Conservation (phyloP, 1,139 yeast species). For the Saccharomyces hybrid region DNA sequence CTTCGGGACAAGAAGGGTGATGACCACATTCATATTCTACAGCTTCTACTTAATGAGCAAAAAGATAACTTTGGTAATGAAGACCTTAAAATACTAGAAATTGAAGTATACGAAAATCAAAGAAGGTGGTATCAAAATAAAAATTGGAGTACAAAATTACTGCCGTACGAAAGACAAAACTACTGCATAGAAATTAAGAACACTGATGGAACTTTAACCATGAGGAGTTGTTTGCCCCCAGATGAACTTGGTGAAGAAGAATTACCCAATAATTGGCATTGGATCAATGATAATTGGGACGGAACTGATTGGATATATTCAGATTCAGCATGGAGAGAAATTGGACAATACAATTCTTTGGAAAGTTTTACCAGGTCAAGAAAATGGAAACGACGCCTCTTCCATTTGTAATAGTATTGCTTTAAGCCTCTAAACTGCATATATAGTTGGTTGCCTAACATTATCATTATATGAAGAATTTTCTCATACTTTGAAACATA, state of each 20-base stretch:
- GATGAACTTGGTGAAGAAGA: conserved; percentile 9
- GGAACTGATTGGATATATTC: conserved; percentile 22
- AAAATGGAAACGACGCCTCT: conserved; percentile 20
- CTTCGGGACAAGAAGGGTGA: background rate
- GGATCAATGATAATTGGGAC: conserved; percentile 28
- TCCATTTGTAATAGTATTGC: conserved; percentile 24
- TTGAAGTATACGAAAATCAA: conserved; percentile 19
- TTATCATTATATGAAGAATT: too few relatives aligned
- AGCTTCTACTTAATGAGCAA: background rate
- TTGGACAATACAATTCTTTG: conserved; percentile 23
- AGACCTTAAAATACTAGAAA: conserved; percentile 14
- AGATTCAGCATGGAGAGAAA: conserved; percentile 23
- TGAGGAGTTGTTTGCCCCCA: conserved; percentile 9
- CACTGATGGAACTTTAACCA: conserved; percentile 12
- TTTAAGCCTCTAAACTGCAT: background rate
- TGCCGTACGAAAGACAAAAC: conserved; percentile 22
- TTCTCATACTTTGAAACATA: background rate
- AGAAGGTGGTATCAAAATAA: conserved; percentile 23
- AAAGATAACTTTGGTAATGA: background rate
- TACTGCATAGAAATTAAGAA: conserved; percentile 11
- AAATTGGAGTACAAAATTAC: conserved; percentile 20
- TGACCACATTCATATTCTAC: background rate
- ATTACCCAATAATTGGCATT: conserved; percentile 20
- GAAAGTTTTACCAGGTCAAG: conserved; percentile 26
- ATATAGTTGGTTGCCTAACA: background rate